Evolutionary conservation across 768 basidiomycete species (phyloP).

Genomic region (Tricholoma sp.): DNA sequence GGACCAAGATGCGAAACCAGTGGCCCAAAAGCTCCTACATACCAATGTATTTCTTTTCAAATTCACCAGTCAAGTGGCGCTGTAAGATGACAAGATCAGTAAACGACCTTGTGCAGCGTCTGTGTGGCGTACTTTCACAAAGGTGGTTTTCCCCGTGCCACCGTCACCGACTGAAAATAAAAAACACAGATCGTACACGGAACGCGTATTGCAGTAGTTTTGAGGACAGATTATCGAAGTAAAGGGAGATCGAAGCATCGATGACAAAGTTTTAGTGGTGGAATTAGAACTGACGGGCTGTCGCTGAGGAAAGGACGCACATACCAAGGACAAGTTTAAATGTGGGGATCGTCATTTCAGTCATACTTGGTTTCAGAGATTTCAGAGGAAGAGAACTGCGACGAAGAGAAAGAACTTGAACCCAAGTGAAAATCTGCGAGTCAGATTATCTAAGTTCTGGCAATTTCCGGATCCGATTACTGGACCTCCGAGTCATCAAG

Average conservation of each 20-base stretch:
- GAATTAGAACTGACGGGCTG: conserved; percentile 20
- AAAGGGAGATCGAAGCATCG: conserved; percentile 40
- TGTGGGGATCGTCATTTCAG: conserved; percentile 59
- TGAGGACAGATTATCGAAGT: conserved; percentile 13
- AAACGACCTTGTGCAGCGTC: conserved; percentile 40
- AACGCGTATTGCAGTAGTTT: conserved; percentile 6
- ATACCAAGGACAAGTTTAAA: conserved; percentile 99
- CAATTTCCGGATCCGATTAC: conserved; percentile 27
- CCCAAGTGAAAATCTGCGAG: conserved; percentile 22
- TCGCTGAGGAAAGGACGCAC: conserved; percentile 24
- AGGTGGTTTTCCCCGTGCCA: conserved; percentile 97
- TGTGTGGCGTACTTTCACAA: conserved; percentile 75
- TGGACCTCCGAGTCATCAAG: not conserved
- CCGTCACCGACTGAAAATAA: conserved; percentile 78
- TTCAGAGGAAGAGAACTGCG: conserved; percentile 16
- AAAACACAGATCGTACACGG: conserved; percentile 17
- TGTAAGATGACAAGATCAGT: conserved; percentile 48
- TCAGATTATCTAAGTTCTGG: conserved; percentile 39
- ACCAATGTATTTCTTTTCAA: conserved; percentile 99
- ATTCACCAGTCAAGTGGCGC: conserved; percentile 99
- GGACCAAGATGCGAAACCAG: conserved; percentile 11
- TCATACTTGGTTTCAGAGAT: conserved; percentile 14
- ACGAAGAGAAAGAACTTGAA: conserved; percentile 15
- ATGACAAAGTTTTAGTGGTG: conserved; percentile 37
- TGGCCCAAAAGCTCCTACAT: conserved; percentile 24